phyloP scores from a whole-genome alignment of 257 asterid genomes.

The Dorcoceras hygrometricum region DNA sequence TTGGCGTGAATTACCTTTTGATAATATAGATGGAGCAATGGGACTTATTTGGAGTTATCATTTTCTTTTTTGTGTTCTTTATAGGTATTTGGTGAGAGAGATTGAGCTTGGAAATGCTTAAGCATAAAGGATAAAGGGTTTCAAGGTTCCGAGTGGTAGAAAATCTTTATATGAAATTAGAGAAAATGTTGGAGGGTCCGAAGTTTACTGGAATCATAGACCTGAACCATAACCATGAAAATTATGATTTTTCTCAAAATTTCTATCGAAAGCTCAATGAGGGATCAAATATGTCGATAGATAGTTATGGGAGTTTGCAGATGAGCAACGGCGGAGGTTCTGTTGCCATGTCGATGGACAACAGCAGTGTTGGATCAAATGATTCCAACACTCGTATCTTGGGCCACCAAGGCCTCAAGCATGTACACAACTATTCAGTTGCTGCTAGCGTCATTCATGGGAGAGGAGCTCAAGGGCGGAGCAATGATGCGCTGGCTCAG shows the following conservation, averaged over 20 bases:
- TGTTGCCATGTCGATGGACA: conserved; percentile 77
- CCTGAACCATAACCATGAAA: conserved; percentile 51
- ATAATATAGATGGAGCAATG: background rate
- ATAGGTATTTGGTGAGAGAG: conserved; percentile 27
- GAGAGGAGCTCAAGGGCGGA: conserved; percentile 49
- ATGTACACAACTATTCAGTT: conserved; percentile 49
- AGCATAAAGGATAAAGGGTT: conserved; percentile 33
- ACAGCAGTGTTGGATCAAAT: conserved; percentile 72
- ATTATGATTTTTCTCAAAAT: conserved; percentile 52
- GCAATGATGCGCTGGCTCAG: conserved; percentile 64
- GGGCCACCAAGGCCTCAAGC: conserved; percentile 68
- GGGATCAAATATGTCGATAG: conserved; percentile 66
- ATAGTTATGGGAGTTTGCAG: conserved; percentile 71
- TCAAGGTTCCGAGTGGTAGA: conserved; percentile 12
- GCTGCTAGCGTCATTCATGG: conserved; percentile 65
- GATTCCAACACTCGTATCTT: conserved; percentile 64
- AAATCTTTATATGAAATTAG: conserved; percentile 6
- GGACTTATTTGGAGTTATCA: conserved; percentile 3
- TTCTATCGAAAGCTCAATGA: conserved; percentile 70
- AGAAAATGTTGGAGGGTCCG: conserved; percentile 64
- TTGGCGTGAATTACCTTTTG: conserved; percentile 4
- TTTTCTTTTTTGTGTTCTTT: conserved; percentile 15
- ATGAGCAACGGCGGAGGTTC: conserved; percentile 88
- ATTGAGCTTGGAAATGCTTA: conserved; percentile 29
- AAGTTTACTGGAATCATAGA: conserved; percentile 58